Evolutionary conservation across 129 eudicot genomes (phyloP), one percentile per base, ranked within the genome.

Genomic region (Heracleum sosnowskyi): DNA sequence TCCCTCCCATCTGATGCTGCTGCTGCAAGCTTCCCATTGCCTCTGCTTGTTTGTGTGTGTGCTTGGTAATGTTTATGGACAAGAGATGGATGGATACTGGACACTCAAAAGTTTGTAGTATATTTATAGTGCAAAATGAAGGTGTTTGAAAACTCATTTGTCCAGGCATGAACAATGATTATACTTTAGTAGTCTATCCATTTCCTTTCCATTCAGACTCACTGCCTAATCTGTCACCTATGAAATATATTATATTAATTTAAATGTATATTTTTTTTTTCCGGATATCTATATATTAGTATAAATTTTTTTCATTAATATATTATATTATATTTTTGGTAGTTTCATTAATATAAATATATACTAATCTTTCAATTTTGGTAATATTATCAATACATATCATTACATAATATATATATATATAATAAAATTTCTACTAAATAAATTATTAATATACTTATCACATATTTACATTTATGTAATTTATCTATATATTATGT

Each of bases 1-100:
- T 89, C 26, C 89, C 88, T 26, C 90, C 62, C 16, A 75, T 76
- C 40, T 83, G 60, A 31, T 81, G 69, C 80, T 87, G 90, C 70
- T 82, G 78, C 64, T 74, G 82, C 60, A 83, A 41, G 82, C 87
- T 79, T 46, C 73, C 87, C 89, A 85, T 83, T 37, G 51, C 16
- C 74, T 81, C 29, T 84, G 7, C 39, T 5, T 71, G 35, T 42
- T 11, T 24, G n/a, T 28, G 60, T 44, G 37, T 22, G 17, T 42
- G 60, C 28, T 15, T 22, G 22, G 3, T 22, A 2, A 22, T 24
- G 20, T 41, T 11, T 12, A 2, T 11, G 76, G 49, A 70, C 16
- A 22, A 37, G 47, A n/a, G 76, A 28, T 26, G 34, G 76, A 28
- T 26, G 34, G n/a, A 31, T 63, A 66, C 20, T 66, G 39, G 15